These are phyloP conservation scores for Plectosphaerella sp. DNA, from an alignment of 2,329 filamentous ascomycete genomes.

Conservation along the genomic window DNA sequence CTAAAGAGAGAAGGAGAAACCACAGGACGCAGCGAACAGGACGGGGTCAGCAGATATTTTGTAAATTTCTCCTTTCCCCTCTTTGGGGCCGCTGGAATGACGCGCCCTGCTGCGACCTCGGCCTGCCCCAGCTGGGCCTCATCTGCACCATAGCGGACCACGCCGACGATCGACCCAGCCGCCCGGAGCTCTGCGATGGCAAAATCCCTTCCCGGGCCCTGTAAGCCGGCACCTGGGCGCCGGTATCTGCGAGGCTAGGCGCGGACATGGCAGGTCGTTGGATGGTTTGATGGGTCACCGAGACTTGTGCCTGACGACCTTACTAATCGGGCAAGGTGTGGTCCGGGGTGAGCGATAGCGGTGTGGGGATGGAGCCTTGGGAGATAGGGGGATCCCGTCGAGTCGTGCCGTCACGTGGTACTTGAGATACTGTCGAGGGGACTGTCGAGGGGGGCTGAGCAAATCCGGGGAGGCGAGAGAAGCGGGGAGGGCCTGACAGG, in stretches of 20 bases:
- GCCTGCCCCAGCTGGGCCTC: neutral
- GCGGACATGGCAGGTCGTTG: neutral
- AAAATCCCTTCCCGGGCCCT: neutral
- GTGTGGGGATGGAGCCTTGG: neutral
- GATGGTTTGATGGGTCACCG: neutral
- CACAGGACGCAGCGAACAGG: neutral
- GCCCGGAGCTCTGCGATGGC: neutral
- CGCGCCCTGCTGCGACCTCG: neutral
- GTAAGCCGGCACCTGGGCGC: neutral
- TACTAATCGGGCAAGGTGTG: neutral
- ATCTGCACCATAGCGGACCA: neutral
- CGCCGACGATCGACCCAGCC: slow-evolving; percentile 3
- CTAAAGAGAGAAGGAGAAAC: neutral
- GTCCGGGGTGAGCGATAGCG: neutral
- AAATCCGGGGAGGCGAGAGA: too few relatives aligned
- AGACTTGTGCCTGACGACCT: slow-evolving; percentile 3
- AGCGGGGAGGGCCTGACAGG: too few relatives aligned
- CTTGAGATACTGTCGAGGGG: too few relatives aligned
- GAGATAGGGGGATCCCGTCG: neutral
- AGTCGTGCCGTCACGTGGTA: neutral
- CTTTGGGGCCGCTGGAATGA: neutral
- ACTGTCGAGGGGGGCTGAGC: too few relatives aligned
- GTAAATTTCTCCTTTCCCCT: neutral
- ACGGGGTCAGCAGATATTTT: neutral
- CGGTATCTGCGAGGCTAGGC: neutral